Evolutionary conservation across 805 yeast species (phyloP), one percentile per base, ranked within the genome.

Genomic region (Lipomyces oligophaga): DNA sequence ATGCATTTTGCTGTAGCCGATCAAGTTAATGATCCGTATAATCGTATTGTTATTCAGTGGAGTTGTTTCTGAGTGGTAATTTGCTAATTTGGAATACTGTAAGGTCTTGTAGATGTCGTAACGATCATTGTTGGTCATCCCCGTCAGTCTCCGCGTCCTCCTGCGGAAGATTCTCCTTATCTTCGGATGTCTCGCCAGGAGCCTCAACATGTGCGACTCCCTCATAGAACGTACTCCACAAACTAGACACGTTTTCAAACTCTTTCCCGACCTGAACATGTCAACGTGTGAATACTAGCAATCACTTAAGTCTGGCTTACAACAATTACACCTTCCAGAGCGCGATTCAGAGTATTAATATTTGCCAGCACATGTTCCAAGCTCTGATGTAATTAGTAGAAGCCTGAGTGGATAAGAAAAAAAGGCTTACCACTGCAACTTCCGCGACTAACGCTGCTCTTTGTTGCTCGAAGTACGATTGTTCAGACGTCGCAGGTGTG

Each of bases 141-240:
- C 4, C 41, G 11, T 43, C 44, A 11, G 33, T 42, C 25, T 43
- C 53, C 16, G 31, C 44, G 6, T 38, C 43, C 25, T 11, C 41
- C 27, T 43, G 50, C 15, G 36, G 52, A 5, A 36, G 37, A 13
- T 43, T 44, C 3, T 43, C 44, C 16, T 49, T 42, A 5, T 41
- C 50, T 15, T 45, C 53, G 32, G 34, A 45, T 19, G 16, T 25
- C 10, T 52, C n/a, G n/a, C n/a, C n/a, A n/a, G n/a, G n/a, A n/a
- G n/a, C n/a, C n/a, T n/a, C n/a, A n/a, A n/a, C 43, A 24, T 45
- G 56, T 4, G 55, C 41, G 34, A 49, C 32, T n/a, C 52, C 79
- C 58, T 78, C 77, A 57, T 83, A 82, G 58, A 83, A 83, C 30
- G 73, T 74, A 27, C 74, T 68, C 94, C 94, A 84, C 28, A 83